Evolutionary conservation across 2,329 filamentous ascomycete genomes (phyloP).

Genomic region (Talaromyces sp.): DNA sequence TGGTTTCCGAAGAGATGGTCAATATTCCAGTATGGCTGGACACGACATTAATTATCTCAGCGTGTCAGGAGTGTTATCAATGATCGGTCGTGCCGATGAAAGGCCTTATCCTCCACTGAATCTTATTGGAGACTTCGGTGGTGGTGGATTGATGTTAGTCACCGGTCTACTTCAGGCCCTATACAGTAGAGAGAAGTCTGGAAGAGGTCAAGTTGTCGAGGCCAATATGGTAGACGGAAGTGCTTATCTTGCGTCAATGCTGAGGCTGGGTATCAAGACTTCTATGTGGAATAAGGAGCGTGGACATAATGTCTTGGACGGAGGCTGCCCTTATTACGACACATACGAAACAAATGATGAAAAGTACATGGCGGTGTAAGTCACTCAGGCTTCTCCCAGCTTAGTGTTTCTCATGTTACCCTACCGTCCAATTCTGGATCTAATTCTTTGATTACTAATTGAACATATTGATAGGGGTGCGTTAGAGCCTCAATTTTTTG

Average conservation of each 20-base stretch:
- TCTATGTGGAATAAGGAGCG: conserved; percentile 58
- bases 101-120: conserved; percentile 59
- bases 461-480: conserved; percentile 49
- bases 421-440: too few relatives aligned
- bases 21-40: conserved; percentile 76
- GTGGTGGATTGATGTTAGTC: conserved; percentile 72
- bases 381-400: background rate
- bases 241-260: conserved; percentile 69
- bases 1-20: conserved; percentile 79
- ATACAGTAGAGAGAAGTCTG: conserved; percentile 56
- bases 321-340: conserved; percentile 77
- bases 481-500: conserved; percentile 80
- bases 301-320: conserved; percentile 72
- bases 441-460: background rate
- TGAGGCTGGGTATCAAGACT: conserved; percentile 57
- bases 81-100: conserved; percentile 55
- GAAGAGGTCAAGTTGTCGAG: conserved; percentile 77
- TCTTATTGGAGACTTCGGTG: conserved; percentile 80
- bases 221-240: conserved; percentile 90
- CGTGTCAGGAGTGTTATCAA: conserved; percentile 67
- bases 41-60: conserved; percentile 93
- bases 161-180: conserved; percentile 74
- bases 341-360: conserved; percentile 70
- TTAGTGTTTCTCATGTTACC: background rate
- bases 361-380: conserved; percentile 65